phyloP scores from a whole-genome alignment of 192 early-diverging fungal genomes.

The Coemansia sp. region DNA sequence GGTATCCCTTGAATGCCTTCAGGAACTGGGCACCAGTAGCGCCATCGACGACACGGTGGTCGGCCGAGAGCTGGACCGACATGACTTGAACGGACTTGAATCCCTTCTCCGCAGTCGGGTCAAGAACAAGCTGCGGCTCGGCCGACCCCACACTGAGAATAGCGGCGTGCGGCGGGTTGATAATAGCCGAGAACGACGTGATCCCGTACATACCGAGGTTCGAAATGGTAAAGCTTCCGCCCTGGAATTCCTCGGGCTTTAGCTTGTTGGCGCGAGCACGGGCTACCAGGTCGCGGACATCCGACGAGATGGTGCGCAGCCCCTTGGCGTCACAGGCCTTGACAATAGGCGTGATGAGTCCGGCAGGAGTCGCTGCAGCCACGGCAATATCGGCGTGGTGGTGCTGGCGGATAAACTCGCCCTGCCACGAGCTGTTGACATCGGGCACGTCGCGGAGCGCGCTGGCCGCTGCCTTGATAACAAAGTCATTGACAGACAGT shows the following conservation, averaged over 20 bases:
- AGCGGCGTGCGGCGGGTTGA: conserved; percentile 91
- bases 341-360: conserved; percentile 96
- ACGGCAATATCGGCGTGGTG: conserved; percentile 90
- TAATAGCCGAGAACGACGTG: conserved; percentile 94
- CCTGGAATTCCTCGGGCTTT: conserved; percentile 94
- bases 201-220: conserved; percentile 98
- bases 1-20: conserved; percentile 78
- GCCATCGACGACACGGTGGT: conserved; percentile 96
- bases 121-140: conserved; percentile 71
- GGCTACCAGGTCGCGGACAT: conserved; percentile 79
- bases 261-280: conserved; percentile 87
- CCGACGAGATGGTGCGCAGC: conserved; percentile 77
- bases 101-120: conserved; percentile 59
- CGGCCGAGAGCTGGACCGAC: conserved; percentile 83
- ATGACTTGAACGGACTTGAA: conserved; percentile 73
- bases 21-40: conserved; percentile 91
- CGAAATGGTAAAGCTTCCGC: conserved; percentile 96
- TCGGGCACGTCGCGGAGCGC: conserved; percentile 90
- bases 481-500: conserved; percentile 97
- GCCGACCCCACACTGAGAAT: conserved; percentile 91
- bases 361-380: conserved; percentile 90
- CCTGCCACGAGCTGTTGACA: conserved; percentile 78
- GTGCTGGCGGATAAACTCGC: conserved; percentile 90
- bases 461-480: conserved; percentile 91
- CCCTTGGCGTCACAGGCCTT: conserved; percentile 79